Evolutionary conservation across 495 filamentous ascomycete species (phyloP), one percentile per base, ranked within the genome.

Genomic region (Aspergillus bertholletiae): DNA sequence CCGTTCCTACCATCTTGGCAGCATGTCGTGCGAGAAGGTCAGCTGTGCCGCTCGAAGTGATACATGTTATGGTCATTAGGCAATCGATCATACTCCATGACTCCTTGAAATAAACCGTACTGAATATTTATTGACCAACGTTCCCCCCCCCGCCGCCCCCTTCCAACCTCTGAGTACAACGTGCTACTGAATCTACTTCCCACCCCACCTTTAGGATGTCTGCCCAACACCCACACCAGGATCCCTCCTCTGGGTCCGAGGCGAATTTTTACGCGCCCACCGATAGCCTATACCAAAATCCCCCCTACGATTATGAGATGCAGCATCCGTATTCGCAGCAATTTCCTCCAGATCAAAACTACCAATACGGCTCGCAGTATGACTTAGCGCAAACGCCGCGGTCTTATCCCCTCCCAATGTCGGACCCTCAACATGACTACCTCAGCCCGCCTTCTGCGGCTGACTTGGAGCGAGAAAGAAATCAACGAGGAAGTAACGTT

Each of bases 401-500:
- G 15, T 54, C 51, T 20, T 51, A 47, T 37, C 49, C 53, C 3
- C 30, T 51, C 5, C 46, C 41, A 39, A 26, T 13, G 18, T 11
- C 27, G 7, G 21, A 21, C 24, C 13, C 18, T 4, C 54, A 46
- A 24, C 40, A 50, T 17, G 39, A 32, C 12, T 58, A 55, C 32
- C 52, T 55, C 21, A 27, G 43, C 18, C 59, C 46, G 11, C 7
- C 47, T 9, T 51, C 54, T 0, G 40, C 41, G 6, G 37, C 20
- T 21, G 26, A 4, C n/a, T 21, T 20, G 6, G 24, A 22, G 8
- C 39, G 54, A 11, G 37, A 49, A 7, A 27, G 39, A 1, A 20
- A 18, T 6, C 35, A 45, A 4, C 49, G 34, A 40, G 62, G 62
- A 21, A 65, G 62, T 51, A 61, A 59, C 24, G 58, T 56, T 12